phyloP scores from a whole-genome alignment of 108 stramenopile genomes.

The Cyclotella kingstonii region DNA sequence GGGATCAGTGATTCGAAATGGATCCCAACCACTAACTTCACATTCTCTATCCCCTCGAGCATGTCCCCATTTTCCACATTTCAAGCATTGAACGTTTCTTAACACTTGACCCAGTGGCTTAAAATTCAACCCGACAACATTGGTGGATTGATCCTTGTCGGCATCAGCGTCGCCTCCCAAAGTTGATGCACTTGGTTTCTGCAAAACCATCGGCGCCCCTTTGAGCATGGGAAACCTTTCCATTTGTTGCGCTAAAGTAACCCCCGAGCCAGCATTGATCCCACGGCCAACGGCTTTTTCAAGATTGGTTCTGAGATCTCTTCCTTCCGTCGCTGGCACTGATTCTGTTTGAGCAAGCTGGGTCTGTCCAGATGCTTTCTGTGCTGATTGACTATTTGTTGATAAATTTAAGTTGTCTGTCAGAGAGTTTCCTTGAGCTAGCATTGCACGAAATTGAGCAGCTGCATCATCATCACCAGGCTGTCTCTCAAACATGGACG shows the following conservation, averaged over 20 bases:
- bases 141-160: slow-evolving; percentile 37
- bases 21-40: slow-evolving; percentile 77
- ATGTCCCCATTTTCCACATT: slow-evolving; percentile 86
- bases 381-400: too few relatives aligned
- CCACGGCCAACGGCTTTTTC: slow-evolving; percentile 80
- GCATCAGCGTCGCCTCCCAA: slow-evolving; percentile 18
- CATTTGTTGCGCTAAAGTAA: slow-evolving; percentile 72
- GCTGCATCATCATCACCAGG: slow-evolving; percentile 83
- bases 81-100: slow-evolving; percentile 76
- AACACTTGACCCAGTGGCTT: slow-evolving; percentile 80
- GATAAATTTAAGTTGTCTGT: too few relatives aligned
- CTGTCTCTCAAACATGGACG: slow-evolving; percentile 30
- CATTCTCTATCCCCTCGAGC: slow-evolving; percentile 78
- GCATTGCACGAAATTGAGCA: slow-evolving; percentile 77
- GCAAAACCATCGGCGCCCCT: slow-evolving; percentile 71
- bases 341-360: too few relatives aligned
- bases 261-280: slow-evolving; percentile 39
- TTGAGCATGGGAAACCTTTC: slow-evolving; percentile 79
- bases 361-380: too few relatives aligned
- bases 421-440: slow-evolving; percentile 39
- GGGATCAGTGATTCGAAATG: slow-evolving; percentile 43
- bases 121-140: slow-evolving; percentile 60
- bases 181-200: slow-evolving; percentile 35
- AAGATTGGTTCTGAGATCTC: slow-evolving; percentile 43
- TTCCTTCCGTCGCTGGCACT: slow-evolving; percentile 3